These are phyloP conservation scores for Verruconis gallopava DNA, from an alignment of 2,329 filamentous ascomycete genomes.

Conservation along the genomic window DNA sequence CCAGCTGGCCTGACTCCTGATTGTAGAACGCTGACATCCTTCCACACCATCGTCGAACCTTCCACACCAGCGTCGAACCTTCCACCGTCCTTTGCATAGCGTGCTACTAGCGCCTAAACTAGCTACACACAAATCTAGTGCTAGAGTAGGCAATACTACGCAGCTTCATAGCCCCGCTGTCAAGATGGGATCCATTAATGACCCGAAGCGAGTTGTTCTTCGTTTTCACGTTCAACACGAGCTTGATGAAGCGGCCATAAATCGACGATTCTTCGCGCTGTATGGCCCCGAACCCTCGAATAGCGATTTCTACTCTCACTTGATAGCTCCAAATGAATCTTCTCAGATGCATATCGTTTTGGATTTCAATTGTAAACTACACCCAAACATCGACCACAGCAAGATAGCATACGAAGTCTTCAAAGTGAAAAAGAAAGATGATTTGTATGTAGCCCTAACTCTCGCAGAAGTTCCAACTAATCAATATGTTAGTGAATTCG, in stretches of 20 bases:
- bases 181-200: constrained; percentile 8
- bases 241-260: constrained; percentile 12
- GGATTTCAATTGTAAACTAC: constrained; percentile 18
- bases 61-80: too few relatives aligned
- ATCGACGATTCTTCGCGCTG: constrained; percentile 11
- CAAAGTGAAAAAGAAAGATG: constrained; percentile 13
- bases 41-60: too few relatives aligned
- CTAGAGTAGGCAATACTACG: constrained; percentile 8
- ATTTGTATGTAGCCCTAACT: constrained; percentile 10
- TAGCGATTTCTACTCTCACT: constrained; percentile 11
- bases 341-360: constrained; percentile 20
- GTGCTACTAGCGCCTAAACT: too few relatives aligned
- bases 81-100: too few relatives aligned
- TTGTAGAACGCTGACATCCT: too few relatives aligned
- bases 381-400: constrained; percentile 16
- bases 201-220: constrained; percentile 13
- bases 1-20: too few relatives aligned
- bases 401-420: constrained; percentile 18
- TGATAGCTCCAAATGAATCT: constrained; percentile 13
- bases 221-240: constrained; percentile 12
- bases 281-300: constrained; percentile 8
- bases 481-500: constrained; percentile 9
- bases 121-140: constrained; percentile 8
- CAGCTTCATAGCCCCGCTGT: constrained; percentile 2
- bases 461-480: constrained; percentile 8